Percentiles rank a stretch among this genome's conserved stretches.
These are phyloP conservation scores for Colletotrichum orbiculare DNA, from an alignment of 2,329 filamentous ascomycete species.

Conservation along the genomic window DNA sequence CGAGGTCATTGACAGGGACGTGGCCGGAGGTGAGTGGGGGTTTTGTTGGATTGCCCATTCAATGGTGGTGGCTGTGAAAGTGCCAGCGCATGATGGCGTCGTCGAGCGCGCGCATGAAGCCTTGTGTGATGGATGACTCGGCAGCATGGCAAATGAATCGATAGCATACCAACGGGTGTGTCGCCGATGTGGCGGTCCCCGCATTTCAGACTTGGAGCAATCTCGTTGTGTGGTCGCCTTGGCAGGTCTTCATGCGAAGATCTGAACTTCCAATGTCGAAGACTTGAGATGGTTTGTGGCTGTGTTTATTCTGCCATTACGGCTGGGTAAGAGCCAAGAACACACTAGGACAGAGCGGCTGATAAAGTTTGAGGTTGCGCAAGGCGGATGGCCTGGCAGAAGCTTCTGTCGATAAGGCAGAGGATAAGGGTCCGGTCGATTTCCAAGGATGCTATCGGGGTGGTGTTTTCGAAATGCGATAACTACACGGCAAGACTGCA, in stretches of 20 bases:
- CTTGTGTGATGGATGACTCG: slow-evolving; percentile 29
- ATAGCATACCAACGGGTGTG: not conserved
- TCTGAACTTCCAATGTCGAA: not conserved
- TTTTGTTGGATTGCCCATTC: slow-evolving; percentile 7
- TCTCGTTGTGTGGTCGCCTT: not conserved
- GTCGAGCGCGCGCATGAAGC: slow-evolving; percentile 23
- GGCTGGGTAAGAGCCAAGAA: slow-evolving; percentile 7
- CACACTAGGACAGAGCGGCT: not conserved
- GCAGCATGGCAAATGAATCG: slow-evolving; percentile 25
- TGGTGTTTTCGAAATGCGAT: too few species aligned
- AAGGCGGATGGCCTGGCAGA: slow-evolving; percentile 5
- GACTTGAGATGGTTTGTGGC: slow-evolving; percentile 4
- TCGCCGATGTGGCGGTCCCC: slow-evolving; percentile 14
- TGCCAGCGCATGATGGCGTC: slow-evolving; percentile 25
- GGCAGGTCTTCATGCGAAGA: slow-evolving; percentile 11
- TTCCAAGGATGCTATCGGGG: too few species aligned
- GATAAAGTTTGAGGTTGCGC: slow-evolving; percentile 2
- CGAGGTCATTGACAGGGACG: not conserved
- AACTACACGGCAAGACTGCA: not conserved
- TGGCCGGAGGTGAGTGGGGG: slow-evolving; percentile 19
- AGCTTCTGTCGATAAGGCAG: slow-evolving; percentile 22
- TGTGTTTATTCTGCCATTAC: slow-evolving; percentile 5
- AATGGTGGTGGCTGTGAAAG: slow-evolving; percentile 32
- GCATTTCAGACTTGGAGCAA: slow-evolving; percentile 30
- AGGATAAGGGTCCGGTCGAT: slow-evolving; percentile 16